Evolutionary conservation across 2,329 filamentous ascomycete species (phyloP).

Genomic region (Alternaria sp.): DNA sequence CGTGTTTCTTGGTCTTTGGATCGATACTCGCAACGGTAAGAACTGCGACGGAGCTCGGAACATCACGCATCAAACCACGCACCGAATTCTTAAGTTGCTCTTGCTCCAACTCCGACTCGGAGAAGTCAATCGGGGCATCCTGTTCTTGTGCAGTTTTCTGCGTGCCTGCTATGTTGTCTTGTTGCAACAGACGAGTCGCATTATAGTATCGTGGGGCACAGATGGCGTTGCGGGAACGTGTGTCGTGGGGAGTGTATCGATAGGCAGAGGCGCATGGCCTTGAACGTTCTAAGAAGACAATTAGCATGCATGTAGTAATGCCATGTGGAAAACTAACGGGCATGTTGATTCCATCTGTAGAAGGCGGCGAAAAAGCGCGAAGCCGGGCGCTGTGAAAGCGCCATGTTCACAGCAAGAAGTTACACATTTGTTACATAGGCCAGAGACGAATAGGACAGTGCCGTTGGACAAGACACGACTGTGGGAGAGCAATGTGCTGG

Average conservation of each 20-base stretch:
- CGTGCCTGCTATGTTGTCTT: constrained; percentile 7
- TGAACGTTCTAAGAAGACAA: constrained; percentile 19
- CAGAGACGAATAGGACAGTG: not conserved
- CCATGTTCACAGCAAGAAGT: constrained; percentile 19
- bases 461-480: not conserved
- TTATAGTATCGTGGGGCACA: constrained; percentile 18
- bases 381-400: constrained; percentile 31
- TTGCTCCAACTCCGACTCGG: constrained; percentile 10
- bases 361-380: constrained; percentile 56
- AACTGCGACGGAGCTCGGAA: constrained; percentile 66
- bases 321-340: constrained; percentile 24
- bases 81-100: constrained; percentile 23
- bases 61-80: constrained; percentile 60
- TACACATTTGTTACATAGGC: not conserved
- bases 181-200: constrained; percentile 19
- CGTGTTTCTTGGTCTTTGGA: constrained; percentile 17
- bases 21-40: constrained; percentile 54
- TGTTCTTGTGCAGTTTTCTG: constrained; percentile 8
- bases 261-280: constrained; percentile 10
- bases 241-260: not conserved
- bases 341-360: constrained; percentile 53
- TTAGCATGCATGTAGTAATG: not conserved
- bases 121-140: not conserved
- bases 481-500: constrained; percentile 4
- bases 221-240: constrained; percentile 1